phyloP scores from a whole-genome alignment of 257 asterid genomes.

The Ballota nigra region DNA sequence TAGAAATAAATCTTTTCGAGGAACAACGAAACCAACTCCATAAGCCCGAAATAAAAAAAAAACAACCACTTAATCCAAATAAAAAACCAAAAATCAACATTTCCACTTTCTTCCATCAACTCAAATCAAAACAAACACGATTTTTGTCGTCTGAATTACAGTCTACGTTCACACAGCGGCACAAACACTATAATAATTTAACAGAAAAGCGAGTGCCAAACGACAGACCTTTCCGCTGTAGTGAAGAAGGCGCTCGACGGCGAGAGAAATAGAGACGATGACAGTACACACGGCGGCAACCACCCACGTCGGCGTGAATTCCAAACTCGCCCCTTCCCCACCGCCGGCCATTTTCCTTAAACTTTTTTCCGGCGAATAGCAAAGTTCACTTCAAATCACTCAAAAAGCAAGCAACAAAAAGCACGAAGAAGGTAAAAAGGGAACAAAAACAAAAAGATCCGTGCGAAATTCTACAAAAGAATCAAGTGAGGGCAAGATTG shows the following conservation, averaged over 20 bases:
- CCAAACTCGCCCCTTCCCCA: slow-evolving; percentile 58
- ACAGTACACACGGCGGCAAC: slow-evolving; percentile 80
- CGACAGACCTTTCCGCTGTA: slow-evolving; percentile 56
- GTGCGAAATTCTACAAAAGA: not conserved
- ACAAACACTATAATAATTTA: not conserved
- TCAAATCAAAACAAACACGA: not conserved
- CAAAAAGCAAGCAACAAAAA: not conserved
- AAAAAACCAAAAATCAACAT: not conserved
- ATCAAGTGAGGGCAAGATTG: not conserved
- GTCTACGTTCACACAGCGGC: slow-evolving; percentile 13
- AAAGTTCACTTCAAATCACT: slow-evolving; percentile 22
- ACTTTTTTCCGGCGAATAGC: slow-evolving; percentile 9
- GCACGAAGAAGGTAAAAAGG: not conserved
- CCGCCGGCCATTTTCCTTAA: slow-evolving; percentile 57
- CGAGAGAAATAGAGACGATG: slow-evolving; percentile 74
- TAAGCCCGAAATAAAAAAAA: not conserved
- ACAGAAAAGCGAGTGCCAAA: not conserved
- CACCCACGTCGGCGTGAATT: slow-evolving; percentile 90
- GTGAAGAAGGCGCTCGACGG: slow-evolving; percentile 64
- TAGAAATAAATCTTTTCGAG: not conserved
- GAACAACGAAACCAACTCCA: not conserved
- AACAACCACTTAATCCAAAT: not conserved
- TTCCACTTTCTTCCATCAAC: not conserved
- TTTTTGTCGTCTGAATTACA: not conserved
- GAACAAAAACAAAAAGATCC: not conserved